Conservation (phyloP, 139 green algal genomes). For the Astrephomene gubernaculifera region DNA sequence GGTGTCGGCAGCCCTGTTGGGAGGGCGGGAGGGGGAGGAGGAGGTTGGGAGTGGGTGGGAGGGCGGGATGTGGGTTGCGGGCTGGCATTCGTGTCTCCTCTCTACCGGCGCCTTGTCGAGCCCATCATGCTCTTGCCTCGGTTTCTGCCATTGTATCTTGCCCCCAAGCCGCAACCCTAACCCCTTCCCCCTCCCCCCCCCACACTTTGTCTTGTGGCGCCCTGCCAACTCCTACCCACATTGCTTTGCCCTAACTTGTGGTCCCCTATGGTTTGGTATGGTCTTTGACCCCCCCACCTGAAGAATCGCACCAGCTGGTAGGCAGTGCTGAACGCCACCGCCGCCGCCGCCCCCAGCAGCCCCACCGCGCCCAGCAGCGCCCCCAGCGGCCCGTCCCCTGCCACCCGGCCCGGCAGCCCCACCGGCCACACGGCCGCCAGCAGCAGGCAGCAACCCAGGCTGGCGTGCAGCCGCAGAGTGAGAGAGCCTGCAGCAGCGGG, state of each 20-base stretch:
- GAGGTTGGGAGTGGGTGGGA: neutral
- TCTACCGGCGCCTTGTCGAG: no score
- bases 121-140: no score
- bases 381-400: constrained; percentile 27
- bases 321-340: constrained; percentile 79
- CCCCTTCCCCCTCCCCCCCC: no score
- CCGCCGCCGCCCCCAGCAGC: constrained; percentile 69
- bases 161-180: no score
- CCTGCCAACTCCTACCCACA: neutral
- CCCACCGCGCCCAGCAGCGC: constrained; percentile 64
- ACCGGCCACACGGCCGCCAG: constrained; percentile 11
- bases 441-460: constrained; percentile 43
- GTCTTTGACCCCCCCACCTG: no score
- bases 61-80: no score
- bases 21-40: constrained; percentile 35
- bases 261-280: no score
- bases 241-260: neutral
- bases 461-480: constrained; percentile 37
- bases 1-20: constrained; percentile 75
- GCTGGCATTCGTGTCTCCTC: no score
- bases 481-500: no score
- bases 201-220: neutral
- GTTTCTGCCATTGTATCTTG: no score
- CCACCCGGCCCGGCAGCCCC: constrained; percentile 9
- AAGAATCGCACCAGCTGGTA: constrained; percentile 81